Conservation (phyloP, 768 basidiomycete species). For the Xerocomellus intermedius region DNA sequence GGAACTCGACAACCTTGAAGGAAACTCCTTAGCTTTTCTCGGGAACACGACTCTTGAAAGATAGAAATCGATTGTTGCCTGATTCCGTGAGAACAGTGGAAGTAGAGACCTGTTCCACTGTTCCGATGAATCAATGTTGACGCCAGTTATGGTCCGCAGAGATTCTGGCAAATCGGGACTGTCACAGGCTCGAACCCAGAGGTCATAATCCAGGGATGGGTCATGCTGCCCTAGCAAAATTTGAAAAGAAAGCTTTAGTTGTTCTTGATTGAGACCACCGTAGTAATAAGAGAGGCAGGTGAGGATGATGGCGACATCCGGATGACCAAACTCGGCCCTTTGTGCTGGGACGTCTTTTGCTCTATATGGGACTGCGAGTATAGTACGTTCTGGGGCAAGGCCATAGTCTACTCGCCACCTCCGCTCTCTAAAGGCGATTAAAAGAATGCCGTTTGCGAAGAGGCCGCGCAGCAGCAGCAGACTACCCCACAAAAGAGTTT, state of each 20-base stretch:
- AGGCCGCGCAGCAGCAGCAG: constrained; percentile 36
- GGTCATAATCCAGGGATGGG: not conserved
- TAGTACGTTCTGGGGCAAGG: constrained; percentile 3
- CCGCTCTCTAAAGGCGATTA: constrained; percentile 30
- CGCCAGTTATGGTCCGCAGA: not conserved
- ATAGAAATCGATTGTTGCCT: constrained; percentile 34
- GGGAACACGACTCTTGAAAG: constrained; percentile 37
- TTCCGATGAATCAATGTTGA: constrained; percentile 24
- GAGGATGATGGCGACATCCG: too few species aligned
- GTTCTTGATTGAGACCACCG: constrained; percentile 8
- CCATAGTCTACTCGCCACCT: constrained; percentile 40
- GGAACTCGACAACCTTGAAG: constrained; percentile 32
- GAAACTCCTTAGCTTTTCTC: constrained; percentile 36
- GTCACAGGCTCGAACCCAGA: constrained; percentile 14
- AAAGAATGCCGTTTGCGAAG: constrained; percentile 29
- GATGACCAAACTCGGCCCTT: not conserved
- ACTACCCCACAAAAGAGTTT: constrained; percentile 10
- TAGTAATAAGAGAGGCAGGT: too few species aligned
- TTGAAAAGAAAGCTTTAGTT: too few species aligned
- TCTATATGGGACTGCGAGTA: constrained; percentile 24
- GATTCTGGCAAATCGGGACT: not conserved
- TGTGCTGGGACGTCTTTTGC: constrained; percentile 31
- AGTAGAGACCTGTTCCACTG: constrained; percentile 22
- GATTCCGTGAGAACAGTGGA: constrained; percentile 27
- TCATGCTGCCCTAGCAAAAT: not conserved